phyloP scores from a whole-genome alignment of 2,329 filamentous ascomycete species.

The Exophiala sideris region DNA sequence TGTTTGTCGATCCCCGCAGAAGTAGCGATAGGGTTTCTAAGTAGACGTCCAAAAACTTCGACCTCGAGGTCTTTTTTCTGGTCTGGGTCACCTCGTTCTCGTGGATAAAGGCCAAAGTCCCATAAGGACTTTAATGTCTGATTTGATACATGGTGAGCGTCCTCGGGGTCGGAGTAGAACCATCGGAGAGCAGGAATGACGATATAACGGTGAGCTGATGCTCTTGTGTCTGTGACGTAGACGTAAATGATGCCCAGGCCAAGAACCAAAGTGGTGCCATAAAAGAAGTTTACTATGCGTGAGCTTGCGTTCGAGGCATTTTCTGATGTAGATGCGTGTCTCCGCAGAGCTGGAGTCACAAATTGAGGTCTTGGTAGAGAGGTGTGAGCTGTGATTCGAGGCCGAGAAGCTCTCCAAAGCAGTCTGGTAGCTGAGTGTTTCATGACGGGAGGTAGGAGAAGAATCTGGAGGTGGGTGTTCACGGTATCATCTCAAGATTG shows the following conservation, averaged over 20 bases:
- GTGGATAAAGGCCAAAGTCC: slow-evolving; percentile 70
- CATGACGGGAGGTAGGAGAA: slow-evolving; percentile 1
- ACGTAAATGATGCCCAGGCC: slow-evolving; percentile 54
- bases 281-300: slow-evolving; percentile 49
- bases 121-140: slow-evolving; percentile 68
- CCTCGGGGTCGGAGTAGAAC: slow-evolving; percentile 59
- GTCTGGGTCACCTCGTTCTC: slow-evolving; percentile 68
- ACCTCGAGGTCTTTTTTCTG: slow-evolving; percentile 53
- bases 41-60: slow-evolving; percentile 70
- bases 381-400: slow-evolving; percentile 1
- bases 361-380: background rate
- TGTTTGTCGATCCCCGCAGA: slow-evolving; percentile 96
- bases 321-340: slow-evolving; percentile 24
- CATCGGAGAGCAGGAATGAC: slow-evolving; percentile 49
- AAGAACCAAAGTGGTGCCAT: slow-evolving; percentile 54
- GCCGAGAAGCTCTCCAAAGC: slow-evolving; percentile 9
- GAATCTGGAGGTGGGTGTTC: too few relatives aligned
- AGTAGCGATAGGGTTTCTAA: slow-evolving; percentile 87
- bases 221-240: slow-evolving; percentile 72
- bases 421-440: slow-evolving; percentile 2
- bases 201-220: slow-evolving; percentile 65
- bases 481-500: too few relatives aligned
- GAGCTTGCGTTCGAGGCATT: slow-evolving; percentile 35
- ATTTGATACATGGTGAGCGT: slow-evolving; percentile 82
- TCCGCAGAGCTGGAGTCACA: slow-evolving; percentile 1